Evolutionary conservation across 306 rosid species (phyloP), one percentile per base, ranked within the genome.

Genomic region (Acacia melanoxylon): DNA sequence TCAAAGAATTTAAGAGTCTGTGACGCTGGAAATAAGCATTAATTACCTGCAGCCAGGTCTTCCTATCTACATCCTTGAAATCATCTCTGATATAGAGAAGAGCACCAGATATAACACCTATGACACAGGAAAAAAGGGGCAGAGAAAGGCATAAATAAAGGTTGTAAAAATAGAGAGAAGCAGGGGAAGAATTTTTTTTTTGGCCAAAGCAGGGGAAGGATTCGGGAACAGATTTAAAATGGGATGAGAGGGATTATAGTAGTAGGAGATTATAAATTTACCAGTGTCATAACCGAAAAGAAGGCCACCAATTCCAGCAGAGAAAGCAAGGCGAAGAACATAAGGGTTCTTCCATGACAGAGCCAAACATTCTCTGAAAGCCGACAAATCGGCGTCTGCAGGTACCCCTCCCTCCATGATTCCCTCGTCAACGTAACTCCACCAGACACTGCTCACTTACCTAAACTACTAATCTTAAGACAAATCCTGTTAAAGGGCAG

Each of bases 51-150:
- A 91, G 86, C 84, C 87, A 87, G 4, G 82, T 81, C 49, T 89
- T 20, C 29, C 72, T 56, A 24, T 84, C 89, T 2, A 91, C 91
- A 17, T 56, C 82, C 44, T 83, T 66, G 89, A 91, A 91, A 11
- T 89, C 89, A 79, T 91, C 91, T 44, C 91, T 87, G 44, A 91
- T 91, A 66, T 89, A 91, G 29, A 87, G 81, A 70, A 89, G 89
- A 58, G 94, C 91, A 22, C 94, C 94, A 13, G 92, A 89, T 76
- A 87, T 87, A 10, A 91, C 92, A 4, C 94, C 94, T 87, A 59
- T 12, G 33, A 63, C 20, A 27, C n/a, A 29, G 68, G 1, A 72
- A 25, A 72, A 42, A 56, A 74, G 22, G 19, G 25, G 13, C 20
- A 27, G 16, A 31, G 5, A 17, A 72, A 27, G 22, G 11, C 24